A percentile compares a stretch with the other conserved stretches of the same genome.
phyloP scores from a whole-genome alignment of 441 rosid species.

The Jatropha multifida region DNA sequence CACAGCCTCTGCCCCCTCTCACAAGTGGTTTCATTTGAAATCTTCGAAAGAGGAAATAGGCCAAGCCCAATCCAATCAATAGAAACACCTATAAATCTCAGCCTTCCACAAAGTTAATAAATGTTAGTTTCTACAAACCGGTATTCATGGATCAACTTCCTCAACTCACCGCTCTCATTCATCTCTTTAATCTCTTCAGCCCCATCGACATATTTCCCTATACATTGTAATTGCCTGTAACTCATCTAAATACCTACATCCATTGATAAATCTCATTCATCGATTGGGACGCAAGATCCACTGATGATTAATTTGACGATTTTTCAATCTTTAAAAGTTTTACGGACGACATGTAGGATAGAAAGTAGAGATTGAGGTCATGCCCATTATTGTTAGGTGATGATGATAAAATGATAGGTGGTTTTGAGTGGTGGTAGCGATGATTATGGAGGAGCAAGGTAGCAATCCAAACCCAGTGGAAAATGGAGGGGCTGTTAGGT shows the following conservation, averaged over 20 bases:
- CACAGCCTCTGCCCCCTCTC: too few relatives aligned
- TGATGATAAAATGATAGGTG: constrained; percentile 16
- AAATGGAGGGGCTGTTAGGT: constrained; percentile 36
- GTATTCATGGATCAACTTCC: constrained; percentile 32
- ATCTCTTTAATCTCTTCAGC: constrained; percentile 48
- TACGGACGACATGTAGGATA: constrained; percentile 69
- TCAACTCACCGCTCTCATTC: constrained; percentile 57
- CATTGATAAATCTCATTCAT: constrained; percentile 80
- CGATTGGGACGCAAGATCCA: constrained; percentile 45
- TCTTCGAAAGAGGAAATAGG: too few relatives aligned
- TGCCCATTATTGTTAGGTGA: constrained; percentile 26
- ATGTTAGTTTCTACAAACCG: constrained; percentile 23
- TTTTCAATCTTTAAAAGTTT: constrained; percentile 68
- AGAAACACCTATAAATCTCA: constrained; percentile 37
- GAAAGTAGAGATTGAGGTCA: constrained; percentile 57
- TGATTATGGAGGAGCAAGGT: constrained; percentile 35
- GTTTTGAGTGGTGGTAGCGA: constrained; percentile 8
- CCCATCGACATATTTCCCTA: constrained; percentile 56
- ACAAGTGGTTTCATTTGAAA: too few relatives aligned
- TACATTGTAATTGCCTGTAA: constrained; percentile 42
- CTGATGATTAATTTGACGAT: constrained; percentile 67
- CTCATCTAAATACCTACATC: constrained; percentile 51
- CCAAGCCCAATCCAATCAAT: too few relatives aligned
- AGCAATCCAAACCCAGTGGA: constrained; percentile 58
- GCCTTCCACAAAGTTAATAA: constrained; percentile 54